Conservation (phyloP, 2,329 filamentous ascomycete species). For the Conoideocrella luteorostrata region DNA sequence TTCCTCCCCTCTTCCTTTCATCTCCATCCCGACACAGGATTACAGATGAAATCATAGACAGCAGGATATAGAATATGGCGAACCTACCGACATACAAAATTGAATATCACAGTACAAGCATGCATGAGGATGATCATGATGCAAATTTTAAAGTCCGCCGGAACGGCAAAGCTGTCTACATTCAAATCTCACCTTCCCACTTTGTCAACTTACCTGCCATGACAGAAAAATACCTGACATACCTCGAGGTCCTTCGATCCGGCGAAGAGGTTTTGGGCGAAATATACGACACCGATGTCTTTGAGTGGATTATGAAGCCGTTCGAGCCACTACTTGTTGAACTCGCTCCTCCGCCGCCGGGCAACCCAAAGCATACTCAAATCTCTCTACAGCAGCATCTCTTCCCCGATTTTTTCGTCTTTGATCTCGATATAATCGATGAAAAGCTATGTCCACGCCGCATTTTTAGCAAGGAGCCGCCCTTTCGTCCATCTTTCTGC, state of each 20-base stretch:
- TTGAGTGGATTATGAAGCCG: background rate
- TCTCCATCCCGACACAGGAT: too few species aligned
- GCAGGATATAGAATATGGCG: too few species aligned
- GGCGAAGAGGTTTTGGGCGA: slow-evolving; percentile 11
- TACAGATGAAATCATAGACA: too few species aligned
- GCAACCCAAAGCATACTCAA: slow-evolving; percentile 3
- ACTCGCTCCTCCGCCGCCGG: slow-evolving; percentile 13
- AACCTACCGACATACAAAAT: background rate
- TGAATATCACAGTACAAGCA: background rate
- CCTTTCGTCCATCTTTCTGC: slow-evolving; percentile 10
- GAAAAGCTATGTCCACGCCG: slow-evolving; percentile 11
- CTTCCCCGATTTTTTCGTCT: slow-evolving; percentile 15
- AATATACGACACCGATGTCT: slow-evolving; percentile 12
- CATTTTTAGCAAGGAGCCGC: slow-evolving; percentile 6
- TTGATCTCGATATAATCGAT: slow-evolving; percentile 13
- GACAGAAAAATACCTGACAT: slow-evolving; percentile 11
- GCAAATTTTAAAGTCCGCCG: slow-evolving; percentile 12
- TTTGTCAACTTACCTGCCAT: slow-evolving; percentile 14
- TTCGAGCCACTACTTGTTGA: slow-evolving; percentile 15
- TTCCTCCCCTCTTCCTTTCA: too few species aligned
- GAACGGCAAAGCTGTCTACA: slow-evolving; percentile 15
- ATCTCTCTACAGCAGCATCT: slow-evolving; percentile 16
- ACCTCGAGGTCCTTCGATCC: slow-evolving; percentile 13
- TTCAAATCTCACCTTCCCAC: slow-evolving; percentile 7
- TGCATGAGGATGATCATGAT: background rate